A percentile compares a stretch with the other conserved stretches of the same genome.
phyloP scores from a whole-genome alignment of 805 yeast species.

The Lachancea quebecensis region DNA sequence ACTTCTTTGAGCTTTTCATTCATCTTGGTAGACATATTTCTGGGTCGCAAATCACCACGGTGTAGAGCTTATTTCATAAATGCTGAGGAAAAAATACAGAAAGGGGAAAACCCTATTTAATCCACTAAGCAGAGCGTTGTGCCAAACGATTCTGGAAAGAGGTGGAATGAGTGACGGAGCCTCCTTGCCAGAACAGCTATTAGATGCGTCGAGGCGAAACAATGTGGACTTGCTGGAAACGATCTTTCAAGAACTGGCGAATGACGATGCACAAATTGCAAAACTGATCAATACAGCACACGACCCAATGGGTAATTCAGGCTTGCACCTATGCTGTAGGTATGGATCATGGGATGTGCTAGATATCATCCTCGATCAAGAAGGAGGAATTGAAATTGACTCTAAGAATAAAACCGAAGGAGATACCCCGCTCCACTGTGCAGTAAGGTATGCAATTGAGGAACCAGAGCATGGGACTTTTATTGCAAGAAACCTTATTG shows the following conservation, averaged over 20 bases:
- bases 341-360: constrained; percentile 82
- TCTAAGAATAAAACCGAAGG: constrained; percentile 65
- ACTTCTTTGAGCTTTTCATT: constrained; percentile 12
- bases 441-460: constrained; percentile 65
- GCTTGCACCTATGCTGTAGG: constrained; percentile 75
- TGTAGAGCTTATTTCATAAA: too few species aligned
- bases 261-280: constrained; percentile 32
- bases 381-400: constrained; percentile 80
- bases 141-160: too few species aligned
- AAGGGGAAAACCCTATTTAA: too few species aligned
- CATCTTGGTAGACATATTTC: neutral
- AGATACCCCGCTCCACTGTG: constrained; percentile 84
- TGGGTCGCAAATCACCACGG: too few species aligned
- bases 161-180: constrained; percentile 53
- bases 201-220: constrained; percentile 85
- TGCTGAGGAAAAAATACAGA: too few species aligned
- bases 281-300: constrained; percentile 58
- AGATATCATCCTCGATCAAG: constrained; percentile 75
- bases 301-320: constrained; percentile 73
- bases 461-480: constrained; percentile 84
- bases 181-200: constrained; percentile 62
- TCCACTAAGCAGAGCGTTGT: too few species aligned
- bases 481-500: constrained; percentile 72
- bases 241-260: constrained; percentile 41
- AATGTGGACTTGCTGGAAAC: constrained; percentile 66